Base-by-base conservation (phyloP, 192 early-diverging fungal genomes). In the Ramicandelaber brevisporus region DNA sequence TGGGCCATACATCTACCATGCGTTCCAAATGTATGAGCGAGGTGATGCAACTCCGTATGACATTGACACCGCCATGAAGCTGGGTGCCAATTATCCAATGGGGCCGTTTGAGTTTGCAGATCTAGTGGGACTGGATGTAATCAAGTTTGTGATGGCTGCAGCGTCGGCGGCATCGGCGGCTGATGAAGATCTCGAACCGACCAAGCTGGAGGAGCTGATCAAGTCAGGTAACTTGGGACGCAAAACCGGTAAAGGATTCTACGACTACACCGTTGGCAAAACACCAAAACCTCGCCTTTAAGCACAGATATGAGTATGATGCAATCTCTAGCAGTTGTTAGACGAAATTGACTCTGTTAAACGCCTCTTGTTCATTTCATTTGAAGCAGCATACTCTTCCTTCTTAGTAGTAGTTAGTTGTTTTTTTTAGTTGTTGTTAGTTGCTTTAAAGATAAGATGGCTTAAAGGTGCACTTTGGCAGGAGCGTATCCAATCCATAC, bases 1-100 rank as follows among this genome's bases (percentile, higher is more conserved):
- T 5, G 63, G 66, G n/a, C 68, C 68, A 0, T 71, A 64, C 49
- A 60, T 61, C 46, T 48, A 49, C 34, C 63, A 71, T 42, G 57
- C 68, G 2, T 33, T 59, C 6, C 50, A 52, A 19, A 36, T 71
- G 6, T 61, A 67, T n/a, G 63, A 71, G 47, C 57, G 68, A 8
- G 68, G 68, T 10, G 68, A 65, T 30, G 68, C 68, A 0, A 45
- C 53, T 3, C 56, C 53, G 40, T 46, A 63, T 34, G 68, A 67
- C 29, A 59, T 71, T 2, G 68, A 71, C 29, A 56, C 42, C 4
- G 68, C 61, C 8, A 69, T 69, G 65, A 61, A 58, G 33, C 51
- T 69, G 6, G 65, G 65, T 13, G 61, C 61, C 9, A 61, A 61
- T 15, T 60, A 63, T 29, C 61, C 57, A 14, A 59, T 64, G 57